These are phyloP conservation scores for Pythium dissimile DNA, from an alignment of 352 stramenopile genomes.

Conservation along the genomic window DNA sequence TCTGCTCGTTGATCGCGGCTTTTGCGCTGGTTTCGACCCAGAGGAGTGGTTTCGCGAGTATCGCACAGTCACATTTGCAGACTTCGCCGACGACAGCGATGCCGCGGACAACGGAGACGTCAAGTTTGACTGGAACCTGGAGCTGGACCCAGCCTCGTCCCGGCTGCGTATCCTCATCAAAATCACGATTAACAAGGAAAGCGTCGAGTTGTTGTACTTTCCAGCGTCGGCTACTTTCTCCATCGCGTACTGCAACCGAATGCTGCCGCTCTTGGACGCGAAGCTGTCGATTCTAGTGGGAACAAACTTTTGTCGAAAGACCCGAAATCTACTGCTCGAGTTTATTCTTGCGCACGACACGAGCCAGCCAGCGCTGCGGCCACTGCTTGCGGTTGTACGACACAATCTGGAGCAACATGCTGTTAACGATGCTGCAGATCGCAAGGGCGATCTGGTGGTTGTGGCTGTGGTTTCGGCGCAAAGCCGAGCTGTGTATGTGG, in stretches of 20 bases:
- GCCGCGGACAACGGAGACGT: not conserved
- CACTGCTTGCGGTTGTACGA: slow-evolving; percentile 1
- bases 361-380: not conserved
- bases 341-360: not conserved
- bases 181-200: slow-evolving; percentile 1
- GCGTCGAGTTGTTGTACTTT: not conserved
- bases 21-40: slow-evolving; percentile 37
- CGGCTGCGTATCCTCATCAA: not conserved
- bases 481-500: not conserved
- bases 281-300: slow-evolving; percentile 10
- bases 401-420: slow-evolving; percentile 13
- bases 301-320: slow-evolving; percentile 6
- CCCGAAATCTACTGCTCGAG: not conserved
- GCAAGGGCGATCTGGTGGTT: not conserved
- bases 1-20: slow-evolving; percentile 12
- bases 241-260: not conserved
- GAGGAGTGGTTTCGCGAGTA: slow-evolving; percentile 4
- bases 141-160: not conserved
- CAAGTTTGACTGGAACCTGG: not conserved
- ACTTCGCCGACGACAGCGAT: not conserved
- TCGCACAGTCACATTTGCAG: not conserved
- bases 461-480: not conserved
- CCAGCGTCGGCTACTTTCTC: not conserved
- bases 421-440: not conserved
- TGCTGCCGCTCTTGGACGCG: not conserved